These are phyloP conservation scores for Ulota crispa DNA, from an alignment of 225 moss, liverwort and hornwort species.

Conservation along the genomic window DNA sequence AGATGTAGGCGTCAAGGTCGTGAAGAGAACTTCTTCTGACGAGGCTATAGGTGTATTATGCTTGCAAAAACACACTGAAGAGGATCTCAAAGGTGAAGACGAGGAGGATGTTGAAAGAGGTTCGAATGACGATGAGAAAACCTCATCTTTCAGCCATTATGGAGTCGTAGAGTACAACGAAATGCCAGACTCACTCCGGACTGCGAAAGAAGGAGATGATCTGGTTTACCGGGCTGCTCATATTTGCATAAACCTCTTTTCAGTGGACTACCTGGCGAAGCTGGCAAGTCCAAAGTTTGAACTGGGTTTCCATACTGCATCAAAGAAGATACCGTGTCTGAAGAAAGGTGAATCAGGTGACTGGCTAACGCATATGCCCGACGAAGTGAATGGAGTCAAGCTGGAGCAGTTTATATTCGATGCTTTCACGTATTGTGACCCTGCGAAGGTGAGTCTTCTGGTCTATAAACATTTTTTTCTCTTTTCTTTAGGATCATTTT, in stretches of 20 bases:
- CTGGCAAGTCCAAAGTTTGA: conserved; percentile 44
- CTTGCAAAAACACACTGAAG: conserved; percentile 26
- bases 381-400: conserved; percentile 71
- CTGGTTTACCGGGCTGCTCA: conserved; percentile 68
- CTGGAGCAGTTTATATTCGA: conserved; percentile 87
- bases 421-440: conserved; percentile 55
- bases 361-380: conserved; percentile 44
- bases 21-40: conserved; percentile 57
- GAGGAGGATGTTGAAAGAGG: conserved; percentile 16
- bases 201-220: conserved; percentile 52
- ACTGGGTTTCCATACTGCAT: conserved; percentile 68
- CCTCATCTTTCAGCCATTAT: conserved; percentile 36
- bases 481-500: neutral
- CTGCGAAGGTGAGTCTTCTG: conserved; percentile 56
- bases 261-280: conserved; percentile 57
- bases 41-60: conserved; percentile 86
- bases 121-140: neutral
- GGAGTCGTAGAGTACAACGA: conserved; percentile 82
- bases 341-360: conserved; percentile 41
- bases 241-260: conserved; percentile 82
- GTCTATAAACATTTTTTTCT: neutral
- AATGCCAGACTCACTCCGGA: conserved; percentile 55
- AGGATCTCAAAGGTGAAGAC: neutral
- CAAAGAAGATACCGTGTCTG: conserved; percentile 60
- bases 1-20: conserved; percentile 81